These are phyloP conservation scores for Calonectria hongkongensis DNA, from an alignment of 2,329 filamentous ascomycete genomes.

Conservation along the genomic window DNA sequence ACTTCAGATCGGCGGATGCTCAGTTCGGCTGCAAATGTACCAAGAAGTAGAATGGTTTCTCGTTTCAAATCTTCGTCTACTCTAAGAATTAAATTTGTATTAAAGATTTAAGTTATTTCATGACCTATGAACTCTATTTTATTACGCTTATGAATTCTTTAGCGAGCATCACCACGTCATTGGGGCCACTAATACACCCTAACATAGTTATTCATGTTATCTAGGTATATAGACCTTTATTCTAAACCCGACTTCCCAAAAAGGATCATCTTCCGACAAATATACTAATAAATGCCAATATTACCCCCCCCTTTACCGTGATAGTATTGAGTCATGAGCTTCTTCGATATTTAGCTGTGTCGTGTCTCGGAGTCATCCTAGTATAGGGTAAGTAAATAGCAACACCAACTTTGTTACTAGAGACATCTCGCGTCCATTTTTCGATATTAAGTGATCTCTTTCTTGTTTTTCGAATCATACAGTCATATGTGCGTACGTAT, in stretches of 20 bases:
- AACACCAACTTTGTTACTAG: not conserved
- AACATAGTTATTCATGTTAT: too few relatives aligned
- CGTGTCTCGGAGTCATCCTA: fast-evolving
- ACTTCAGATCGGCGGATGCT: not conserved
- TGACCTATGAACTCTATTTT: not conserved
- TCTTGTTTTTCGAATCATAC: not conserved
- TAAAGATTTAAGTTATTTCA: not conserved
- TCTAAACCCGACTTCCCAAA: too few relatives aligned
- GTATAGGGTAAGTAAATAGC: not conserved
- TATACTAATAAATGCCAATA: too few relatives aligned
- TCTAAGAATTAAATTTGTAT: not conserved
- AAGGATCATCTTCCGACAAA: too few relatives aligned
- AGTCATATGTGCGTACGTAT: not conserved
- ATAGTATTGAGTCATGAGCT: not conserved
- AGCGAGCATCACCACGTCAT: too few relatives aligned
- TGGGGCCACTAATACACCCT: too few relatives aligned
- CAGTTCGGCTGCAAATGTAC: too few relatives aligned
- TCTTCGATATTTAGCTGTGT: too few relatives aligned
- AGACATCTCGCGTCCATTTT: not conserved
- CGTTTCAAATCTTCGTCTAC: too few relatives aligned
- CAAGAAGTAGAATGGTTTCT: not conserved
- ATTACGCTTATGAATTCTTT: not conserved
- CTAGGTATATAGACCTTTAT: too few relatives aligned
- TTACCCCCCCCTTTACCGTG: too few relatives aligned
- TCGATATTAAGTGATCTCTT: not conserved